Conservation (phyloP, 1,139 yeast species). For the Nakaseomyces delphensis region DNA sequence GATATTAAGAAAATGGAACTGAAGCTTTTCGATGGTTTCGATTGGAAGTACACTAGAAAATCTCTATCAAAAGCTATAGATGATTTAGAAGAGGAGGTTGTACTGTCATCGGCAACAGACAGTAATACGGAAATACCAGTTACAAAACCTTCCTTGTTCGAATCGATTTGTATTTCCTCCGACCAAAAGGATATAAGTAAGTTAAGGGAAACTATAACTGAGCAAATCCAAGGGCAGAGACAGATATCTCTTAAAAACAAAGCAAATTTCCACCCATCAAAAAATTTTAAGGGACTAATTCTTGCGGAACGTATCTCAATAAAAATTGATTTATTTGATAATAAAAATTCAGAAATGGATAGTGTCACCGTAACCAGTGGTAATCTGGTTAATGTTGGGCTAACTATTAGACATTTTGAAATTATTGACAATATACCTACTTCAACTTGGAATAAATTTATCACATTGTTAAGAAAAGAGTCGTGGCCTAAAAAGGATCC, state of each 20-base stretch:
- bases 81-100: conserved; percentile 14
- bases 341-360: conserved; percentile 37
- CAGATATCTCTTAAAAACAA: conserved; percentile 28
- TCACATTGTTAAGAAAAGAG: conserved; percentile 62
- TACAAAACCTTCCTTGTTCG: conserved; percentile 20
- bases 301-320: conserved; percentile 48
- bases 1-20: conserved; percentile 37
- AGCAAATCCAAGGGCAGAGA: conserved; percentile 6
- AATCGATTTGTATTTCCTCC: conserved; percentile 26
- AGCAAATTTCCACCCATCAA: conserved; percentile 57
- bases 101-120: conserved; percentile 21
- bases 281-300: conserved; percentile 50
- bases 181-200: conserved; percentile 15
- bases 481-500: conserved; percentile 39
- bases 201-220: conserved; percentile 17
- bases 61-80: conserved; percentile 54
- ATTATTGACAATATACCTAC: conserved; percentile 73
- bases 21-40: conserved; percentile 81
- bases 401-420: conserved; percentile 46
- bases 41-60: conserved; percentile 74
- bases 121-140: conserved; percentile 13
- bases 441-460: conserved; percentile 86
- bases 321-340: conserved; percentile 39
- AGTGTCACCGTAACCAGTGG: conserved; percentile 36
- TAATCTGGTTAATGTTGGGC: conserved; percentile 39